A percentile compares a stretch with the other conserved stretches of the same genome.
phyloP scores from a whole-genome alignment of 768 basidiomycete genomes.

The Lepiota brunneoincarnata region DNA sequence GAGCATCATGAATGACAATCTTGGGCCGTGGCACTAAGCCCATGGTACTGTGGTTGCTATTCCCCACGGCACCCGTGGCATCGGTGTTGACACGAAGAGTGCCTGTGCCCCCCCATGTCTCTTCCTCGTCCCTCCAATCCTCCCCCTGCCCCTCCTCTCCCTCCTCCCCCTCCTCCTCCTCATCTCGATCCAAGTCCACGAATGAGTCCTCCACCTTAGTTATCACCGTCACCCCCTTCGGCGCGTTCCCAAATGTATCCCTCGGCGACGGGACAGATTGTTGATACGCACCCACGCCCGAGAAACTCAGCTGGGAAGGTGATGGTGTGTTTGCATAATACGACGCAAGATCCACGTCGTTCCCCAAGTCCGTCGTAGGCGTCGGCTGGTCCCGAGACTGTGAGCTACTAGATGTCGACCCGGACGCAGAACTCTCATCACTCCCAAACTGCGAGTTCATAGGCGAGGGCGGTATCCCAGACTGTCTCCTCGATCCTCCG shows the following conservation, averaged over 20 bases:
- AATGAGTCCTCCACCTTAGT: background rate
- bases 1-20: slow-evolving; percentile 31
- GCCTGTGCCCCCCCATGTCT: slow-evolving; percentile 16
- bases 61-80: slow-evolving; percentile 25
- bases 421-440: slow-evolving; percentile 35
- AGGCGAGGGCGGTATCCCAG: slow-evolving; percentile 40
- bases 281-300: slow-evolving; percentile 17
- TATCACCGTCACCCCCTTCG: slow-evolving; percentile 13
- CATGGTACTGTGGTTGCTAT: slow-evolving; percentile 22
- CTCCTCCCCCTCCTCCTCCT: slow-evolving; percentile 20
- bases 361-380: slow-evolving; percentile 26
- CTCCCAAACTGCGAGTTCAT: slow-evolving; percentile 46
- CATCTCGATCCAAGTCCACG: slow-evolving; percentile 9
- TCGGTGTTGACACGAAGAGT: slow-evolving; percentile 17
- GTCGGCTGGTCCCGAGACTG: slow-evolving; percentile 38
- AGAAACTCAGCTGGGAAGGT: slow-evolving; percentile 21
- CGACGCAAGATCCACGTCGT: background rate
- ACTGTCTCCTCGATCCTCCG: slow-evolving; percentile 6
- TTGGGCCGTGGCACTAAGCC: slow-evolving; percentile 22
- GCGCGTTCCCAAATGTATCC: slow-evolving; percentile 37
- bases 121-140: slow-evolving; percentile 19
- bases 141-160: slow-evolving; percentile 14
- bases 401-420: slow-evolving; percentile 38
- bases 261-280: slow-evolving; percentile 24
- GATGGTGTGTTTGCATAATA: slow-evolving; percentile 18